Percentiles rank a stretch among this genome's conserved stretches.
Conservation (phyloP, 495 filamentous ascomycete species). For the Daldinia caldariorum region DNA sequence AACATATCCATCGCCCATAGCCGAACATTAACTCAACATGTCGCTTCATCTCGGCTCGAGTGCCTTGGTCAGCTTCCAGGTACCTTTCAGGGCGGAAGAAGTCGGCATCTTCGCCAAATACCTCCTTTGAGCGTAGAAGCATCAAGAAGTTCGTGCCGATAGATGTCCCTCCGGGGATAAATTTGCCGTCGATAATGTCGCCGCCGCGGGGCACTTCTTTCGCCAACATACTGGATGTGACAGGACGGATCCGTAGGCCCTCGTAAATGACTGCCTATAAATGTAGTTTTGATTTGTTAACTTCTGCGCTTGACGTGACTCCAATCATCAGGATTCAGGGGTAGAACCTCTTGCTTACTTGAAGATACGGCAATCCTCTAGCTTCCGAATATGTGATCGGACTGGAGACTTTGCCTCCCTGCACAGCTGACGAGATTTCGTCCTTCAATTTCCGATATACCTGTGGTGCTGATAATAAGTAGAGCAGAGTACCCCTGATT, state of each 20-base stretch:
- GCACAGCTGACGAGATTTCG: constrained; percentile 67
- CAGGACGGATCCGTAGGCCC: constrained; percentile 42
- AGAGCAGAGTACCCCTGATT: constrained; percentile 64
- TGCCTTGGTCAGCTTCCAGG: constrained; percentile 54
- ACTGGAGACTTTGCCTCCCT: constrained; percentile 66
- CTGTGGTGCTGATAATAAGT: constrained; percentile 56
- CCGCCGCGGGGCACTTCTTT: constrained; percentile 44
- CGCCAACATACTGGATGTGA: constrained; percentile 15
- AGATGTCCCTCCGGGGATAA: constrained; percentile 63
- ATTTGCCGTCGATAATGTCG: constrained; percentile 61
- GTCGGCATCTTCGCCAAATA: constrained; percentile 61
- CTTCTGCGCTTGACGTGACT: neutral
- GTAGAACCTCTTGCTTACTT: constrained; percentile 18
- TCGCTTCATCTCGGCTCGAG: constrained; percentile 54
- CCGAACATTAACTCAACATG: constrained; percentile 55
- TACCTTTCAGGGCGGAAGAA: constrained; percentile 66
- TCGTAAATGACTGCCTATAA: constrained; percentile 46
- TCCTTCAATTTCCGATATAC: constrained; percentile 70
- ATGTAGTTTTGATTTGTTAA: neutral
- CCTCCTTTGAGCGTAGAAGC: constrained; percentile 45
- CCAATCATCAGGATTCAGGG: no score
- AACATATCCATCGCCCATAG: constrained; percentile 56
- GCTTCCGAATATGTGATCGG: constrained; percentile 70
- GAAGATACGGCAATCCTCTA: constrained; percentile 45
- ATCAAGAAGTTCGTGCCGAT: constrained; percentile 62